phyloP scores from a whole-genome alignment of 2,329 filamentous ascomycete genomes.

The Neonectria hederae region DNA sequence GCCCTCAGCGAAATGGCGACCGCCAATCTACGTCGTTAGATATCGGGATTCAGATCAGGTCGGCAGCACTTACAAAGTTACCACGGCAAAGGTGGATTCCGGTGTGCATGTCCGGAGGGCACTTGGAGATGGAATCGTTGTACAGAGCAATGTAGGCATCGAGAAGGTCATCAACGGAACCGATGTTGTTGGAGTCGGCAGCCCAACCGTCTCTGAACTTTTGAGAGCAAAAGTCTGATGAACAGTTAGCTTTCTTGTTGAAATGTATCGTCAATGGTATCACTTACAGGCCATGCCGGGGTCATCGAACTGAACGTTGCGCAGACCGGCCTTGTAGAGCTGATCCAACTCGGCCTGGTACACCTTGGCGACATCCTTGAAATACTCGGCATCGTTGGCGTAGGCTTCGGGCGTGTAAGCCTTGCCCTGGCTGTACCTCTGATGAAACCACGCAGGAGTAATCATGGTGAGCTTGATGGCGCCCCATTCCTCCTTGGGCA shows the following conservation, averaged over 20 bases:
- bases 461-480: constrained; percentile 66
- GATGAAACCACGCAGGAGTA: constrained; percentile 56
- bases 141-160: constrained; percentile 81
- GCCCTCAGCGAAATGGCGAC: constrained; percentile 72
- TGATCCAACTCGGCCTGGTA: constrained; percentile 70
- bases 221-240: constrained; percentile 76
- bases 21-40: constrained; percentile 55
- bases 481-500: constrained; percentile 59
- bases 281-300: constrained; percentile 72
- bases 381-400: constrained; percentile 60
- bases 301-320: constrained; percentile 75
- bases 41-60: background rate
- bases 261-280: background rate
- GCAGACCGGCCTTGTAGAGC: constrained; percentile 69
- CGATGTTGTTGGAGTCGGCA: constrained; percentile 72
- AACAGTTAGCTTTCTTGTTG: constrained; percentile 9
- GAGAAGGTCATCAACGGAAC: constrained; percentile 74
- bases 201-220: constrained; percentile 77
- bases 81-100: constrained; percentile 79
- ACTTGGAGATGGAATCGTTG: constrained; percentile 73
- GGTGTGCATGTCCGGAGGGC: constrained; percentile 76
- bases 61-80: constrained; percentile 59
- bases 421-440: constrained; percentile 43
- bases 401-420: constrained; percentile 41
- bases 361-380: constrained; percentile 70